Conservation (phyloP, 495 filamentous ascomycete genomes). For the Zalerion maritima region DNA sequence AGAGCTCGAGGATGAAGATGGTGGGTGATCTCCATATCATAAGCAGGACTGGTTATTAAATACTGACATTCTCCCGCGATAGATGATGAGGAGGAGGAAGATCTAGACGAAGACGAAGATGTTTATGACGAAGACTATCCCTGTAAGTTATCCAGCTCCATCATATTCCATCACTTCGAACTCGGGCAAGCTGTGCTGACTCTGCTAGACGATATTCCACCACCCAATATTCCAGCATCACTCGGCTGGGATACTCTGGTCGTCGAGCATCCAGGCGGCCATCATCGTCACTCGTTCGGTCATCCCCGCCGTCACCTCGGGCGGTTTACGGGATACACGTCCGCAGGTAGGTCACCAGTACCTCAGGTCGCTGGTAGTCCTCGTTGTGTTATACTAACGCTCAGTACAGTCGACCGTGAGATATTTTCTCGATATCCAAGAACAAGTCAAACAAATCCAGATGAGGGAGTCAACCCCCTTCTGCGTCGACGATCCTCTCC, state of each 20-base stretch:
- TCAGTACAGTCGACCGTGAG: too few species aligned
- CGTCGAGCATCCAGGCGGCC: conserved; percentile 14
- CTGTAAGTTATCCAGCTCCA: conserved; percentile 35
- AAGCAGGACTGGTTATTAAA: background rate
- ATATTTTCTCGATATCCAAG: too few species aligned
- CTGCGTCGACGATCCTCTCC: conserved; percentile 30
- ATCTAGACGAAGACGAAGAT: conserved; percentile 50
- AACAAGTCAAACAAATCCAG: conserved; percentile 29
- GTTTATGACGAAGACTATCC: conserved; percentile 54
- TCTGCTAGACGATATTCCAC: conserved; percentile 30
- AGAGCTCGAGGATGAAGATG: conserved; percentile 47
- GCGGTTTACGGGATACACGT: too few species aligned
- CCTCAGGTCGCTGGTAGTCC: too few species aligned
- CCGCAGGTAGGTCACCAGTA: too few species aligned
- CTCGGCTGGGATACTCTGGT: conserved; percentile 33
- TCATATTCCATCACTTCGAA: conserved; percentile 8
- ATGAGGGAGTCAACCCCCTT: conserved; percentile 75
- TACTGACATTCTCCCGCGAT: conserved; percentile 12
- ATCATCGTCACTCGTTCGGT: too few species aligned
- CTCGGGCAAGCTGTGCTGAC: conserved; percentile 4
- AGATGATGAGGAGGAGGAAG: conserved; percentile 62
- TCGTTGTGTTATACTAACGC: too few species aligned
- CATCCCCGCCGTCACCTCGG: too few species aligned
- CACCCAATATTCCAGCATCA: conserved; percentile 21
- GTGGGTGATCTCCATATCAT: conserved; percentile 21